Conservation (phyloP, 176 grass and related monocot genomes). For the Alopecurus myosuroides region DNA sequence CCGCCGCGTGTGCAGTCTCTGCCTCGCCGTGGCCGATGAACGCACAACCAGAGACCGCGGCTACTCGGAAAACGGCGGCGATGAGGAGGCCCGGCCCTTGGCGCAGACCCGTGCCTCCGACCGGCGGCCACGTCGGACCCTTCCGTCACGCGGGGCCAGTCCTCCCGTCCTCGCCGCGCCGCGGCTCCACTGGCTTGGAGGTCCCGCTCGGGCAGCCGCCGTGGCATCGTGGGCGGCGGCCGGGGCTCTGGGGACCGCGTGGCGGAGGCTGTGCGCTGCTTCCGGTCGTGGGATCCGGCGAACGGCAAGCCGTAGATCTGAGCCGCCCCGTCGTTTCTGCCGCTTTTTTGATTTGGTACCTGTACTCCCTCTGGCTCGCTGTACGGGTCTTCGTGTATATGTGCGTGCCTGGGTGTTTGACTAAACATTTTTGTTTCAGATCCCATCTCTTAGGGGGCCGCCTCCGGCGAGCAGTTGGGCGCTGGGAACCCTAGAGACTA, state of each 20-base stretch:
- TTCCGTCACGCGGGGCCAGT: background rate
- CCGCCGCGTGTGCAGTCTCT: background rate
- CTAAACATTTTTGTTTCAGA: too few relatives aligned
- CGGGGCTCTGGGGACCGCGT: background rate
- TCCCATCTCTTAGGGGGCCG: background rate
- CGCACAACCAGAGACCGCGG: background rate
- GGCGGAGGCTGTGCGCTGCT: background rate
- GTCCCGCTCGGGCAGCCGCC: background rate
- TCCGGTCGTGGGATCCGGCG: background rate
- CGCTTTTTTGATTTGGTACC: background rate
- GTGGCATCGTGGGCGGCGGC: background rate
- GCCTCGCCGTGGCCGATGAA: background rate
- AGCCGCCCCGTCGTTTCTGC: background rate
- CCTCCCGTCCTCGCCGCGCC: background rate
- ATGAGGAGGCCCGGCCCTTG: slow-evolving; percentile 34
- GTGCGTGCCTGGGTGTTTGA: background rate
- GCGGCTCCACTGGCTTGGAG: background rate
- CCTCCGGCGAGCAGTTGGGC: background rate
- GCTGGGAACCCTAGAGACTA: background rate
- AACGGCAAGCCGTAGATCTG: slow-evolving; percentile 18
- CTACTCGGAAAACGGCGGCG: background rate
- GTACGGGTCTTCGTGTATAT: too few relatives aligned
- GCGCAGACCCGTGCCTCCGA: background rate
- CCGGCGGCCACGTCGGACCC: background rate
- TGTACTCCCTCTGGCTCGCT: background rate